A percentile compares a stretch with the other conserved stretches of the same genome.
Evolutionary conservation across 2,329 filamentous ascomycete genomes (phyloP).

Genomic region (Capronia americana): DNA sequence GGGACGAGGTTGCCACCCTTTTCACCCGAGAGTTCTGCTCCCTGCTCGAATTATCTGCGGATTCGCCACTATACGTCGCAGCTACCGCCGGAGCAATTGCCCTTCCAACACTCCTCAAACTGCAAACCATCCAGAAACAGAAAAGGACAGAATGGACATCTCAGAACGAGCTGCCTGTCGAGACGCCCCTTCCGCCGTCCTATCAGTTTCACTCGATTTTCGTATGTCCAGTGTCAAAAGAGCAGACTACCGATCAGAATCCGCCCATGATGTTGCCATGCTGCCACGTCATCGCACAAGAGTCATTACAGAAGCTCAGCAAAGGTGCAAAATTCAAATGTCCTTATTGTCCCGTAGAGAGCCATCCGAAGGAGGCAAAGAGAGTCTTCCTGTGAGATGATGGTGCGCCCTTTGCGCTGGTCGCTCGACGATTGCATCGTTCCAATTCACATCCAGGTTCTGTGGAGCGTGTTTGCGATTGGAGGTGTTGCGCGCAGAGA

Average conservation of each 20-base stretch:
- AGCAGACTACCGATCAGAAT: slow-evolving; percentile 90
- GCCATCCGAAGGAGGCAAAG: slow-evolving; percentile 74
- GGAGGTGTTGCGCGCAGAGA: neutral
- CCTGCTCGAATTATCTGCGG: slow-evolving; percentile 83
- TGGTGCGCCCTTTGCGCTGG: neutral
- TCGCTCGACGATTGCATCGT: neutral
- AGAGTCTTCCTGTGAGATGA: slow-evolving; percentile 69
- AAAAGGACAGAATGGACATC: slow-evolving; percentile 96
- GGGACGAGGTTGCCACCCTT: slow-evolving; percentile 81
- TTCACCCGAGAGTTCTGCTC: slow-evolving; percentile 97
- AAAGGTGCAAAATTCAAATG: slow-evolving; percentile 89
- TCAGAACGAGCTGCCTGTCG: slow-evolving; percentile 82
- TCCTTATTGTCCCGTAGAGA: slow-evolving; percentile 91
- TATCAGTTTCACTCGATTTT: slow-evolving; percentile 93
- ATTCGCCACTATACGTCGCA: slow-evolving; percentile 91
- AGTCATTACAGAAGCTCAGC: slow-evolving; percentile 78
- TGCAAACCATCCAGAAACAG: slow-evolving; percentile 83
- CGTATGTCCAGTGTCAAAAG: slow-evolving; percentile 95
- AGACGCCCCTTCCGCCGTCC: slow-evolving; percentile 68
- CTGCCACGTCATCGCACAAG: slow-evolving; percentile 88
- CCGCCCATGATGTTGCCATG: slow-evolving; percentile 97
- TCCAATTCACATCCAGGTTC: neutral
- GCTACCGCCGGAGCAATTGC: slow-evolving; percentile 92
- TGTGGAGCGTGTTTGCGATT: neutral
- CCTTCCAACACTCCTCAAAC: slow-evolving; percentile 84